These are phyloP conservation scores for Eucalyptus pumila DNA, from an alignment of 345 rosid genomes.

Conservation along the genomic window DNA sequence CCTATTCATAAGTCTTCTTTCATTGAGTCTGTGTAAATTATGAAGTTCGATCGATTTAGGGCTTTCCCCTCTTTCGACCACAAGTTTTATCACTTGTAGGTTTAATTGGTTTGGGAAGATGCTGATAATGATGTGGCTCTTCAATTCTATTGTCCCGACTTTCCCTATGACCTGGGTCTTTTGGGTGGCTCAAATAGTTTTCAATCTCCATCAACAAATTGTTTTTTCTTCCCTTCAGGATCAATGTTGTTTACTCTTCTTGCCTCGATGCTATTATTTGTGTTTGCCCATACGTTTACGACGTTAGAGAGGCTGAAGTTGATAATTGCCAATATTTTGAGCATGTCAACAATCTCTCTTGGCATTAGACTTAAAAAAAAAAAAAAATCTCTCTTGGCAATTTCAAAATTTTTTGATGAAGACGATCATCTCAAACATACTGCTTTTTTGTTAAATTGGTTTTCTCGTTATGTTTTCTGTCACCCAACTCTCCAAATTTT, in stretches of 20 bases:
- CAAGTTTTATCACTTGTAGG: background rate
- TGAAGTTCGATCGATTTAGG: background rate
- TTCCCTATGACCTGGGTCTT: background rate
- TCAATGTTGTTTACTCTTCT: background rate
- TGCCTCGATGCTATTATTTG: background rate
- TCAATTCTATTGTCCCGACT: background rate
- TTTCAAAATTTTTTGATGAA: background rate
- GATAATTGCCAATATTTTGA: background rate
- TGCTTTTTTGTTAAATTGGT: background rate
- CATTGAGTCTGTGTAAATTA: background rate
- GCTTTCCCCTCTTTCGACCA: background rate
- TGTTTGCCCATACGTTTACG: background rate
- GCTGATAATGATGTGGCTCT: background rate
- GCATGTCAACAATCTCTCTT: background rate
- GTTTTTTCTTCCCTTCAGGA: background rate
- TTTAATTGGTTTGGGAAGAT: background rate
- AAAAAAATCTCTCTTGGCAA: background rate
- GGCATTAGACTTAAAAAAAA: no score
- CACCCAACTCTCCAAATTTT: background rate
- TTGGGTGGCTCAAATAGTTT: background rate
- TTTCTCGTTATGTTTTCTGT: background rate
- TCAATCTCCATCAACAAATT: background rate
- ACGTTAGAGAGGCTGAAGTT: background rate
- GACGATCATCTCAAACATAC: background rate
- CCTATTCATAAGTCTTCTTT: no score